Conservation (phyloP, 139 green algal genomes). For the Gonium pectorale region DNA sequence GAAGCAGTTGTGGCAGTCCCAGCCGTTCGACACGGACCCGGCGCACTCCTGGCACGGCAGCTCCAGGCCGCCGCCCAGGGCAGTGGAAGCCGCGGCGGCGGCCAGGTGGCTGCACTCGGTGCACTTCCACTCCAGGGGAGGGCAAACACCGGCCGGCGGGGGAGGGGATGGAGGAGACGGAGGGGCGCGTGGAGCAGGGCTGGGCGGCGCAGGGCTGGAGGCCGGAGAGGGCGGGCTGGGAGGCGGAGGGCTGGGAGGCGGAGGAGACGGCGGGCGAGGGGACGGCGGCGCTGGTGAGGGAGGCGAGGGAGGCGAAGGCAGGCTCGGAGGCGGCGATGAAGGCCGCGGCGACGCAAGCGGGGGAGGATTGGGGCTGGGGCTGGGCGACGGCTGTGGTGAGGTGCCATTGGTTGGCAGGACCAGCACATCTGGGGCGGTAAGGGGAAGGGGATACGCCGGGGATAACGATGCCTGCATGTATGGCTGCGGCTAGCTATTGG, state of each 20-base stretch:
- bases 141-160: background rate
- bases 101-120: background rate
- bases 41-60: background rate
- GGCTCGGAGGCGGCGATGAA: background rate
- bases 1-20: slow-evolving; percentile 37
- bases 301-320: too few relatives aligned
- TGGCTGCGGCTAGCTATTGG: too few relatives aligned
- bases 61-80: background rate
- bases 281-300: too few relatives aligned
- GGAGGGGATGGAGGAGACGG: background rate
- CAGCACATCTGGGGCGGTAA: background rate
- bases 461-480: too few relatives aligned
- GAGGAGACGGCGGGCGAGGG: background rate
- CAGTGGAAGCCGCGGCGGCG: background rate
- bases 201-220: background rate
- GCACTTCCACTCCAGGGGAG: slow-evolving; percentile 1
- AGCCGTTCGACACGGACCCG: background rate
- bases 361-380: background rate
- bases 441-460: background rate
- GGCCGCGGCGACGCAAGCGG: background rate
- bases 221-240: too few relatives aligned
- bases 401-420: background rate
- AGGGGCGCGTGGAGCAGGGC: background rate
- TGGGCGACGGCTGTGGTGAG: background rate
- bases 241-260: too few relatives aligned